These are phyloP conservation scores for Aphanomyces astaci DNA, from an alignment of 352 stramenopile genomes.

Conservation along the genomic window DNA sequence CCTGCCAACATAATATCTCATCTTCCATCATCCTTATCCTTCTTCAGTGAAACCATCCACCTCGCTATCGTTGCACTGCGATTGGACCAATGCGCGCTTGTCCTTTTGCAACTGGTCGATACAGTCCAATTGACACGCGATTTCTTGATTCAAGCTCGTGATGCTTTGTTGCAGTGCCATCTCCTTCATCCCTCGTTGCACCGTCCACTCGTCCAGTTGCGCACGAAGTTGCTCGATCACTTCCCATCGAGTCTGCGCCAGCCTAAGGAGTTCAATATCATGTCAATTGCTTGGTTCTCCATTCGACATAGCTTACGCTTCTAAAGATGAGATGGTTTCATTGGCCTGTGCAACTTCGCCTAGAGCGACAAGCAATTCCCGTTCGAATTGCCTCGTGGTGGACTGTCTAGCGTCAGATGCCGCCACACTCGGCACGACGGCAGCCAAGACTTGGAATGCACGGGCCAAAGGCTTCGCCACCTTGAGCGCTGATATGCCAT, in stretches of 20 bases:
- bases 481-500: not conserved
- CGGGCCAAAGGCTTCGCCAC: not conserved
- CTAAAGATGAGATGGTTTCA: not conserved
- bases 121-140: not conserved
- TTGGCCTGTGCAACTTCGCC: not conserved
- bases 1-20: not conserved
- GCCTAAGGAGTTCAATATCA: too few relatives aligned
- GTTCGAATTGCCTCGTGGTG: too few relatives aligned
- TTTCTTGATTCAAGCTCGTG: constrained; percentile 4
- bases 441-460: not conserved
- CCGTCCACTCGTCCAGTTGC: not conserved
- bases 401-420: too few relatives aligned
- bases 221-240: constrained; percentile 5
- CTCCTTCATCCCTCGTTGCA: not conserved
- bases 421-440: not conserved
- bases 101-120: constrained; percentile 14
- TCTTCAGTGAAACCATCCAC: too few relatives aligned
- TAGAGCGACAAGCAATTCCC: not conserved
- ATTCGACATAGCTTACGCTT: too few relatives aligned
- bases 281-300: not conserved
- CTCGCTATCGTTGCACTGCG: not conserved
- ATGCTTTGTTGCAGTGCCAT: not conserved
- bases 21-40: too few relatives aligned
- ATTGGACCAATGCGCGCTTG: constrained; percentile 1
- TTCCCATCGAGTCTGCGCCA: not conserved